Evolutionary conservation across 345 rosid species (phyloP), one percentile per base, ranked within the genome.

Genomic region (Citrus sp.): DNA sequence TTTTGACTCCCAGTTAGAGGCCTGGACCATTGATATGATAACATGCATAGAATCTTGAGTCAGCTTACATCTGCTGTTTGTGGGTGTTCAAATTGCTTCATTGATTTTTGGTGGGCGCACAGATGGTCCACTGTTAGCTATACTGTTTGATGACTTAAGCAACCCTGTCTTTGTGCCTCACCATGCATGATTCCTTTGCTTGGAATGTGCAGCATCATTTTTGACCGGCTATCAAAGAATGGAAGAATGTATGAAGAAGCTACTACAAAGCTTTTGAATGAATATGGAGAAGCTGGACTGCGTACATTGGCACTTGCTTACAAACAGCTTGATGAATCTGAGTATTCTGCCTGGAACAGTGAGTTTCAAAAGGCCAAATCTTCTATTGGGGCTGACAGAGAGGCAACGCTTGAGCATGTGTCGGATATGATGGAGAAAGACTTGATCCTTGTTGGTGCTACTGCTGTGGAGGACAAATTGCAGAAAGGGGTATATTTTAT

Each of bases 391-490:
- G 81, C 88, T 70, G 97, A 94, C 71, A 88, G 98, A 85, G 99
- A 96, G 58, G 81, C 85, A 59, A 77, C 86, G 81, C 94, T 96
- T 35, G 99, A 96, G 87, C 79, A 74, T 5, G 87, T 89, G 56
- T 80, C 99, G 22, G 99, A 96, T 84, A 85, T 85, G 90, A 89
- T 96, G 84, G 98, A 96, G 84, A 96, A 75, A 80, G 98, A 94
- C 4, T 84, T 96, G 83, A 90, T 91, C 69, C 99, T 96, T 63
- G 77, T 96, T 14, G 99, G 99, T 75, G 97, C 98, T 78, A 96
- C 99, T 60, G 99, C 99, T 69, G 99, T 96, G 74, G 99, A 96
- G 86, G 99, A 96, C 87, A 96, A 94, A 84, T 85, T 96, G 83
- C 99, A 96, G 79, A 88, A 89, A 77, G 99, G 99, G 94, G 99